Conservation (phyloP, 768 basidiomycete genomes). For the Tulasnella sp. region DNA sequence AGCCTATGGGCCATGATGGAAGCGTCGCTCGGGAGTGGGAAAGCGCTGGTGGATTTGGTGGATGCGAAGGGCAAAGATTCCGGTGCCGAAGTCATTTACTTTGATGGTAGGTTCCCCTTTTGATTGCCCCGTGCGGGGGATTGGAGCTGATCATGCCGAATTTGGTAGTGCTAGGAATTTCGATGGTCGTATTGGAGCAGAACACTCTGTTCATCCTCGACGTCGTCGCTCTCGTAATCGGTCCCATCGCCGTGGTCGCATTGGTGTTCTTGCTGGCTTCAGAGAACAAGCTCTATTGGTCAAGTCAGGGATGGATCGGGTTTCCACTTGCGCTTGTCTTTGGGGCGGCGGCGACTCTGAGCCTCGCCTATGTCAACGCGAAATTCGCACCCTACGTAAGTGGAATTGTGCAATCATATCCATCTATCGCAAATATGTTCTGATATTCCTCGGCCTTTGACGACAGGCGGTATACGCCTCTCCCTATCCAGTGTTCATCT, state of each 20-base stretch:
- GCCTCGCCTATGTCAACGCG: conserved; percentile 39
- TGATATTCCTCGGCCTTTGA: too few species aligned
- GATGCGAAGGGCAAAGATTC: conserved; percentile 19
- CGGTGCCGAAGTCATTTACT: conserved; percentile 44
- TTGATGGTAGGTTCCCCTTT: conserved; percentile 48
- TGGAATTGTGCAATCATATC: conserved; percentile 7
- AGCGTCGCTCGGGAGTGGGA: conserved; percentile 42
- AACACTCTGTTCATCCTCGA: conserved; percentile 43
- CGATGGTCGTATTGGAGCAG: conserved; percentile 46
- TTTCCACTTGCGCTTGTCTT: conserved; percentile 54
- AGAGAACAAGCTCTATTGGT: not conserved
- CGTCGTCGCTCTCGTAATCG: conserved; percentile 50
- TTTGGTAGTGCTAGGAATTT: conserved; percentile 47
- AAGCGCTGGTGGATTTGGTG: conserved; percentile 41
- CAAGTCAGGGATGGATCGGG: conserved; percentile 33
- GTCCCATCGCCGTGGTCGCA: conserved; percentile 43
- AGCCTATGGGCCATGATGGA: conserved; percentile 78
- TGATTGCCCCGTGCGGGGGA: too few species aligned
- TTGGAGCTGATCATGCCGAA: too few species aligned
- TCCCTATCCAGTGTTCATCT: conserved; percentile 40
- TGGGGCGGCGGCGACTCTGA: conserved; percentile 35
- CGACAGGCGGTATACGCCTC: conserved; percentile 50
- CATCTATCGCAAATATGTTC: too few species aligned
- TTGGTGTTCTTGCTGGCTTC: conserved; percentile 26
- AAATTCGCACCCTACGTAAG: conserved; percentile 56